Evolutionary conservation across 805 yeast species (phyloP), one percentile per base, ranked within the genome.

Genomic region (Candida chauliodis): DNA sequence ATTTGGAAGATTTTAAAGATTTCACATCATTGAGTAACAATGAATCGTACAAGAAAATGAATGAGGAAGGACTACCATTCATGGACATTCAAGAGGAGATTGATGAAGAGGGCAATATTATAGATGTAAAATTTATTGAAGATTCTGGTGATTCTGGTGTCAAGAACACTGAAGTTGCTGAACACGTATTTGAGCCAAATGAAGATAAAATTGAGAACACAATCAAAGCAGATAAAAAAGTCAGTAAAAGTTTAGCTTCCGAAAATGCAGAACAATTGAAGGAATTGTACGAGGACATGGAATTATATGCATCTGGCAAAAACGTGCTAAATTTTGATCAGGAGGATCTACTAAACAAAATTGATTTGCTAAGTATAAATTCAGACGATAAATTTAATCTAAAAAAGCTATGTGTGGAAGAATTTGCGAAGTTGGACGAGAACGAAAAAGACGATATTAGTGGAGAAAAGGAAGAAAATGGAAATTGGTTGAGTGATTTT

Each of bases 21-120:
- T 20, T 33, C 15, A 11, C 17, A 42, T 46, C 22, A 38, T 51
- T 42, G n/a, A 32, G 8, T 29, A 36, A 20, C 28, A 25, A 27
- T 15, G 16, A 9, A 20, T 17, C 28, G 27, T 40, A 39, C 7
- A 44, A 42, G 11, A 42, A 45, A 15, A 38, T 49, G 7, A 62
- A 63, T 16, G 76, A 65, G 3, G 79, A 74, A 11, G 78, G 70
- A 1, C 50, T 80, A 2, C 89, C 87, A 1, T 64, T 85, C 17
- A 78, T 88, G 79, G 96, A 89, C 41, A 90, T 90, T 16, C 70
- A 80, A 37, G 97, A 89, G 53, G 61, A 55, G 37, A 58, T 90
- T 26, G 96, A 89, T 57, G 96, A 86, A 1, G 80, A 84, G n/a
- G 96, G 79, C 0, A 78, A 84, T 43, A 71, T 89, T 1, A 53